phyloP scores from a whole-genome alignment of 305 asterid genomes.

The Plantago rigida region DNA sequence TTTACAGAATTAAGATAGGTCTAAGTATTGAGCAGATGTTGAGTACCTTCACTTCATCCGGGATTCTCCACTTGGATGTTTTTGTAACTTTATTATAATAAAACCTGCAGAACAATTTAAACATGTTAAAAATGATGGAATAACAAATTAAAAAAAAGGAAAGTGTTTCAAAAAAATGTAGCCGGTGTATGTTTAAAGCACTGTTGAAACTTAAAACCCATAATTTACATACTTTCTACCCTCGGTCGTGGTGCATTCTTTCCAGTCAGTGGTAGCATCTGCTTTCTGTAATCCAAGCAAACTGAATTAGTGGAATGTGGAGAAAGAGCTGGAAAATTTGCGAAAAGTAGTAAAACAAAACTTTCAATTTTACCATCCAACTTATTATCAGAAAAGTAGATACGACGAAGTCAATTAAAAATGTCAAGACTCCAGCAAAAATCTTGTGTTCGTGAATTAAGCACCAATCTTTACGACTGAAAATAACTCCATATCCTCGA shows the following conservation, averaged over 20 bases:
- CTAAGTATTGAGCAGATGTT: constrained; percentile 24
- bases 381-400: not conserved
- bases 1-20: constrained; percentile 14
- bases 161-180: too few relatives aligned
- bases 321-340: constrained; percentile 9
- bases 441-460: too few relatives aligned
- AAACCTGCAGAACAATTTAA: constrained; percentile 39
- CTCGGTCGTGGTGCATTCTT: constrained; percentile 56
- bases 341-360: not conserved
- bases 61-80: constrained; percentile 74
- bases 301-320: constrained; percentile 22
- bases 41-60: constrained; percentile 78
- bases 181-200: constrained; percentile 3
- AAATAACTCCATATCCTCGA: not conserved
- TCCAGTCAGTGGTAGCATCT: constrained; percentile 94
- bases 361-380: not conserved
- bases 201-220: constrained; percentile 6
- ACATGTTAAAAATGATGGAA: constrained; percentile 21
- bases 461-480: not conserved
- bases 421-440: not conserved
- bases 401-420: not conserved
- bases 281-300: constrained; percentile 61
- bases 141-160: constrained; percentile 4
- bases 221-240: constrained; percentile 58
- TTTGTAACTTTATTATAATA: constrained; percentile 62